Evolutionary conservation across 2,329 filamentous ascomycete genomes (phyloP), one percentile per base, ranked within the genome.

Genomic region (Sporothrix variecibatus): DNA sequence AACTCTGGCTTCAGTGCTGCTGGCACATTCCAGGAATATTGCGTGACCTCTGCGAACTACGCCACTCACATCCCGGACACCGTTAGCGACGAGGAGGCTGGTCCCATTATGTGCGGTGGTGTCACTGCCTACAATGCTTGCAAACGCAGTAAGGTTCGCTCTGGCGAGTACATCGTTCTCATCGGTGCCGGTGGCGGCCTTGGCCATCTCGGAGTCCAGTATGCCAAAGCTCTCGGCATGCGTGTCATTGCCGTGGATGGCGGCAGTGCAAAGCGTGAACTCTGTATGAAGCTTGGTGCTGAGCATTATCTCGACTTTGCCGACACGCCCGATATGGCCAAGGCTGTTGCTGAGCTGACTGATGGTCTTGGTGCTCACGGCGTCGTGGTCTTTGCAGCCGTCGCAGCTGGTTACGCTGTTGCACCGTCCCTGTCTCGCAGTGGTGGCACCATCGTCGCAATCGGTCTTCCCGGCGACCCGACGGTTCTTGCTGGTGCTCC

Each of bases 1-100:
- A 73, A 73, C 31, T 75, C 77, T 0, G 77, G 77, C 2, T 65
- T 78, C 12, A 74, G 76, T 12, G 58, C 71, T 20, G 20, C 40
- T 81, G 85, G 88, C 0, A 87, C 87, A 0, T 91, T 89, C 78
- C 86, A 89, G 79, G 87, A 91, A 79, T 91, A 91, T 78, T 81
- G 90, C 53, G 82, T 85, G 15, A 86, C 84, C 0, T 88, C 89
- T 0, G 88, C 87, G 17, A 83, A 86, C 72, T 88, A 89, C 77
- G 82, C 87, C 2, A 84, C 86, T 2, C 82, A 87, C 51, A 83
- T 86, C 0, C 82, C 87, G 0, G 86, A 86, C 17, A 84, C 83
- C 34, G 84, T 84, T 38, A 84, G 87, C 76, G 83, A 86, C 34
- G 82, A 86, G 78, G 77, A 88, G 20, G 88, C 88, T 2, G 89